A percentile compares a stretch with the other conserved stretches of the same genome.
phyloP scores from a whole-genome alignment of 768 basidiomycete species.

The Amanita fuliginea region DNA sequence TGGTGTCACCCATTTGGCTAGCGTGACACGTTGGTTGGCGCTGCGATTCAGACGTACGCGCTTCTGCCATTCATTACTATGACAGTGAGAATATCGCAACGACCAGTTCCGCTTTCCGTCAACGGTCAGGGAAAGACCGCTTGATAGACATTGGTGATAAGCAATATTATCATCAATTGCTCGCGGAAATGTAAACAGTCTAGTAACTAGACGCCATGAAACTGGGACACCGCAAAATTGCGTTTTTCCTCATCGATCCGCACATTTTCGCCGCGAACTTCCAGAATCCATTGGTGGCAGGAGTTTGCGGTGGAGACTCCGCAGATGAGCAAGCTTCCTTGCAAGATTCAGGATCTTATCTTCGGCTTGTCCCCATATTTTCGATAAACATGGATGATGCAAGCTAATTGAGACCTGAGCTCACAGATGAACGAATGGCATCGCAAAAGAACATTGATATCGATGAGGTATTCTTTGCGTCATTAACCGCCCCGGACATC shows the following conservation, averaged over 20 bases:
- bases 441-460: no score
- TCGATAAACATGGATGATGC: not conserved
- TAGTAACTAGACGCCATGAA: conserved; percentile 8
- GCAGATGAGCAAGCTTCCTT: not conserved
- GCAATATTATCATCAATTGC: not conserved
- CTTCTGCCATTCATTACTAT: conserved; percentile 11
- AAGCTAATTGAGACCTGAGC: no score
- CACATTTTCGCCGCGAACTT: conserved; percentile 20
- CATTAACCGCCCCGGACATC: no score
- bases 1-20: no score
- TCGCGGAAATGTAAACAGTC: not conserved
- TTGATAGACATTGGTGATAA: not conserved
- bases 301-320: not conserved
- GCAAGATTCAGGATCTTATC: not conserved
- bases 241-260: conserved; percentile 28
- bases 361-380: not conserved
- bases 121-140: not conserved
- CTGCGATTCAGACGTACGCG: not conserved
- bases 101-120: conserved; percentile 20
- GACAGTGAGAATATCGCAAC: conserved; percentile 20
- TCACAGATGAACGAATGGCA: no score
- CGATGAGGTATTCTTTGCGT: no score
- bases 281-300: conserved; percentile 18
- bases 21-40: no score
- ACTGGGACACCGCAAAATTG: conserved; percentile 7